Percentiles rank a stretch among this genome's conserved stretches.
Evolutionary conservation across 2,329 filamentous ascomycete genomes (phyloP).

Genomic region (Exophiala sideris): DNA sequence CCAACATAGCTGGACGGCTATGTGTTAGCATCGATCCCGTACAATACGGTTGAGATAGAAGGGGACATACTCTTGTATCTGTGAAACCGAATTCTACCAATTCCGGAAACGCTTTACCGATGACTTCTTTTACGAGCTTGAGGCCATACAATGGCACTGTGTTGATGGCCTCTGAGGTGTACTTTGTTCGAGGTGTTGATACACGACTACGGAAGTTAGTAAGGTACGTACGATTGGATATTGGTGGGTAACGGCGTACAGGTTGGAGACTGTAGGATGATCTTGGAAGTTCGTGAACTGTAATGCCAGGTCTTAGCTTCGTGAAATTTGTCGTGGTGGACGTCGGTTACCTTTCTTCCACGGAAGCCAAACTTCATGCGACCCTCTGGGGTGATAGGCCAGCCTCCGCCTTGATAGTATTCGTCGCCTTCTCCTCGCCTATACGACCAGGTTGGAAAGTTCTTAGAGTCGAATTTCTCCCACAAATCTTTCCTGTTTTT

Average conservation of each 20-base stretch:
- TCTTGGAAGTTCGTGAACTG: constrained; percentile 27
- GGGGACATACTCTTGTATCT: constrained; percentile 16
- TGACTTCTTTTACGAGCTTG: constrained; percentile 28
- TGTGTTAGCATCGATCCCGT: neutral
- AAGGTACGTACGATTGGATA: too few species aligned
- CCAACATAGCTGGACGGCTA: constrained; percentile 20
- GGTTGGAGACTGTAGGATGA: constrained; percentile 19
- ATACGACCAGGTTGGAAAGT: constrained; percentile 36
- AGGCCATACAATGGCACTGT: constrained; percentile 29
- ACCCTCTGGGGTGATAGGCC: constrained; percentile 28
- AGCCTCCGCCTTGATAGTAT: constrained; percentile 27
- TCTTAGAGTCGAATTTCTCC: constrained; percentile 34
- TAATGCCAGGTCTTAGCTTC: neutral
- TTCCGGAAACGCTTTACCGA: constrained; percentile 27
- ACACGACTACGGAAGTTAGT: constrained; percentile 12
- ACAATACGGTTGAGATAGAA: neutral
- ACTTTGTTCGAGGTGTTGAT: constrained; percentile 28
- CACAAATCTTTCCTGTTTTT: constrained; percentile 32
- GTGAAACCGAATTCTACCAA: constrained; percentile 29
- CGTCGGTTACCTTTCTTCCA: constrained; percentile 15
- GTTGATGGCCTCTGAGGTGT: constrained; percentile 25
- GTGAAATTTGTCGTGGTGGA: neutral
- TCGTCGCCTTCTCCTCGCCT: constrained; percentile 18
- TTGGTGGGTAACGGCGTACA: constrained; percentile 21
- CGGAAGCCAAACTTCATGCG: constrained; percentile 31